phyloP scores from a whole-genome alignment of 495 filamentous ascomycete species.

The Lichenothelia convexa region DNA sequence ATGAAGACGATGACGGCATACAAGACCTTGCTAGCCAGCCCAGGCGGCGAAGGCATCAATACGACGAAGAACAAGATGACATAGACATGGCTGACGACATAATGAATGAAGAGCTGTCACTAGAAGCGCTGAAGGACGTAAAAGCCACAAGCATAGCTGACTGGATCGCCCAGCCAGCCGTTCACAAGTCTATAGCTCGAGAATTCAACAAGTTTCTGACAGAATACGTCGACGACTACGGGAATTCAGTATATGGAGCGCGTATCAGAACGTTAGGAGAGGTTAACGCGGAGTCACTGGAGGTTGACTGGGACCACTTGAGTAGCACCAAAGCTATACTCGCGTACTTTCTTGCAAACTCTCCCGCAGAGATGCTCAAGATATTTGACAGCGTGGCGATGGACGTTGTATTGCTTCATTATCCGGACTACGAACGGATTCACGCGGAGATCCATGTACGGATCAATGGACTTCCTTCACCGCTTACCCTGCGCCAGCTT shows the following conservation, averaged over 20 bases:
- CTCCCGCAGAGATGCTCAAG: conserved; percentile 80
- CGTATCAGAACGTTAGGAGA: conserved; percentile 87
- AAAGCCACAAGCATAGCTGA: conserved; percentile 82
- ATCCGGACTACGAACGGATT: conserved; percentile 93
- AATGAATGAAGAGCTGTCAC: conserved; percentile 82
- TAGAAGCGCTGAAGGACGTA: conserved; percentile 81
- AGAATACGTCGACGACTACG: conserved; percentile 75
- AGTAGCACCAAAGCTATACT: conserved; percentile 79
- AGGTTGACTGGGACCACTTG: conserved; percentile 90
- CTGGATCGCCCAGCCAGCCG: conserved; percentile 81
- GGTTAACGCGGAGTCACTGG: conserved; percentile 85
- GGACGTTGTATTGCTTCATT: conserved; percentile 85
- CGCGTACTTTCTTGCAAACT: conserved; percentile 95
- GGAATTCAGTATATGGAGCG: conserved; percentile 83
- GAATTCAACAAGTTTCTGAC: conserved; percentile 97
- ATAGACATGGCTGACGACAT: conserved; percentile 76
- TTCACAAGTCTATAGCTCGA: conserved; percentile 79
- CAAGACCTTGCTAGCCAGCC: conserved; percentile 68
- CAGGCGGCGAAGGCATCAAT: conserved; percentile 61
- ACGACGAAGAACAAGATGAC: conserved; percentile 86
- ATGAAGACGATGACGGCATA: conserved; percentile 75
- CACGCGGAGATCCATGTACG: conserved; percentile 97
- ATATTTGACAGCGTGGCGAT: conserved; percentile 95
- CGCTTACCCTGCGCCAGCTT: conserved; percentile 92
- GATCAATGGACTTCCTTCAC: conserved; percentile 82